Conservation (phyloP, 805 yeast genomes). For the Yamadazyma kitorensis region DNA sequence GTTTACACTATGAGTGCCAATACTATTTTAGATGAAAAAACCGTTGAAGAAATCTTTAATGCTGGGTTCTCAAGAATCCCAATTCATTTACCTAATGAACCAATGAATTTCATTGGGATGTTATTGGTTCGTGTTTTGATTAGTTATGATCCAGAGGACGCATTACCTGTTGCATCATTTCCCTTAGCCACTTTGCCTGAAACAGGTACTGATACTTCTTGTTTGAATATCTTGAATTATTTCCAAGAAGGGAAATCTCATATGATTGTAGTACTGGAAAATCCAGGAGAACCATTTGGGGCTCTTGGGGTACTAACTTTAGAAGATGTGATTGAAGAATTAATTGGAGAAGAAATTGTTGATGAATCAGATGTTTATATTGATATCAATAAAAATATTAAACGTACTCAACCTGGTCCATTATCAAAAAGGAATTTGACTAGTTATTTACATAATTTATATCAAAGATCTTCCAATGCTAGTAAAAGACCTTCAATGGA, state of each 20-base stretch:
- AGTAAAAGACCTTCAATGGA: slow-evolving; percentile 46
- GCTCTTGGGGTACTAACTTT: slow-evolving; percentile 89
- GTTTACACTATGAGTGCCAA: slow-evolving; percentile 88
- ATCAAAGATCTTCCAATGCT: slow-evolving; percentile 27
- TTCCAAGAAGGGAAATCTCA: slow-evolving; percentile 98
- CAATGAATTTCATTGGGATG: slow-evolving; percentile 92
- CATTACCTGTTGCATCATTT: slow-evolving; percentile 85
- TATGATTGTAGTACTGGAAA: slow-evolving; percentile 87
- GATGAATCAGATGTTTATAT: slow-evolving; percentile 94
- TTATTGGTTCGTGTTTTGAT: slow-evolving; percentile 86
- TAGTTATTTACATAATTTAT: slow-evolving; percentile 62
- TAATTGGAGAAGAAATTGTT: slow-evolving; percentile 96
- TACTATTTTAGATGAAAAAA: slow-evolving; percentile 72
- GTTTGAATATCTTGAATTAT: slow-evolving; percentile 88
- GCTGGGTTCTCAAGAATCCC: slow-evolving; percentile 96
- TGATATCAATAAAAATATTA: slow-evolving; percentile 85
- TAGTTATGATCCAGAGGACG: slow-evolving; percentile 96
- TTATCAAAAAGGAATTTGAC: slow-evolving; percentile 66
- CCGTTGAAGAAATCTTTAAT: slow-evolving; percentile 85
- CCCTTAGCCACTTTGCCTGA: slow-evolving; percentile 96
- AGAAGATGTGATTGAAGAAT: slow-evolving; percentile 97
- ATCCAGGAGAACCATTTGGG: slow-evolving; percentile 81
- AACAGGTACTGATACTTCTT: slow-evolving; percentile 86
- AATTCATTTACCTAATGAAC: slow-evolving; percentile 85
- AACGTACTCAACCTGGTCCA: slow-evolving; percentile 74